Percentiles rank a stretch among this genome's conserved stretches.
These are phyloP conservation scores for Pseudonitzschia pungens DNA, from an alignment of 108 stramenopile genomes.

Conservation along the genomic window DNA sequence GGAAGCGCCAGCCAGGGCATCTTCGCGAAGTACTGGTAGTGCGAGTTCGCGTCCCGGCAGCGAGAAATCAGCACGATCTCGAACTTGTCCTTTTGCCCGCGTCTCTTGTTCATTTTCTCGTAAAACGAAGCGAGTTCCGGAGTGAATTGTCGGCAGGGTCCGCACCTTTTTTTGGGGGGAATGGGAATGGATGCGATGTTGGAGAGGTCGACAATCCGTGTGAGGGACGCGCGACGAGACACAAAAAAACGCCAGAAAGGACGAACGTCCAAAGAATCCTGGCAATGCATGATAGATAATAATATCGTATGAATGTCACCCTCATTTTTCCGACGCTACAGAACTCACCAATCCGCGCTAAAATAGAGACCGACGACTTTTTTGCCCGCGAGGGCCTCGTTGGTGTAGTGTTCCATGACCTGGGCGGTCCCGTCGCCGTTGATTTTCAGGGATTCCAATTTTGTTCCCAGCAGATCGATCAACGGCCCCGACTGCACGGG, in stretches of 20 bases:
- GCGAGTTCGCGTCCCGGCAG: conserved; percentile 78
- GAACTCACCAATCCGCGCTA: conserved; percentile 69
- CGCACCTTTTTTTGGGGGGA: no score
- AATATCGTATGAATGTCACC: no score
- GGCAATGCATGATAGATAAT: no score
- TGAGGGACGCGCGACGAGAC: neutral
- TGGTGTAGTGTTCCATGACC: conserved; percentile 69
- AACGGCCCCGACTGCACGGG: conserved; percentile 83
- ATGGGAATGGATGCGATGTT: conserved; percentile 1
- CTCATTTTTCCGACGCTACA: neutral
- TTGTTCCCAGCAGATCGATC: conserved; percentile 75
- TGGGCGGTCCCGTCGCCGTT: conserved; percentile 69
- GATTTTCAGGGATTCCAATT: conserved; percentile 72
- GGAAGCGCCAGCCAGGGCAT: conserved; percentile 91
- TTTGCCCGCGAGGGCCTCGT: conserved; percentile 68
- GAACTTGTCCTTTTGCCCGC: conserved; percentile 79
- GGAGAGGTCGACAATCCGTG: neutral
- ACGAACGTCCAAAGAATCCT: neutral
- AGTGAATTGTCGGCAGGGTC: conserved; percentile 91
- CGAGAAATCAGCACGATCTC: conserved; percentile 67
- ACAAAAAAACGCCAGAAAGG: neutral
- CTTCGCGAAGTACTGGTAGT: conserved; percentile 86
- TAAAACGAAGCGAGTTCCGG: conserved; percentile 88
- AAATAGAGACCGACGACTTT: conserved; percentile 89
- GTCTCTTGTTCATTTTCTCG: conserved; percentile 74